Evolutionary conservation across 495 filamentous ascomycete species (phyloP).

Genomic region (Neurospora sp.): DNA sequence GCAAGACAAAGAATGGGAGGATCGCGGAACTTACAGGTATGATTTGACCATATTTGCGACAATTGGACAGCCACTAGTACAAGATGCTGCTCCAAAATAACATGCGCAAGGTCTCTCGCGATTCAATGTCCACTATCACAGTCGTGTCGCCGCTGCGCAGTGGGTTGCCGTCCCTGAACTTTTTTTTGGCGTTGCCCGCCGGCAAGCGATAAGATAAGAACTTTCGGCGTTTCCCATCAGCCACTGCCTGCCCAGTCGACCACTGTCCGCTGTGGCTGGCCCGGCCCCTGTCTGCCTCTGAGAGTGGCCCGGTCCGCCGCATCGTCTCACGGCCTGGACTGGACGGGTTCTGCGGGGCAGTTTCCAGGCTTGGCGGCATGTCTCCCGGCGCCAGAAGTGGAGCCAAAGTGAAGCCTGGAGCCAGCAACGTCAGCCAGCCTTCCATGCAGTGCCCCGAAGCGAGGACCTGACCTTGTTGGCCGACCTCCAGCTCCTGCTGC

Average conservation of each 20-base stretch:
- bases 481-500: background rate
- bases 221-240: background rate
- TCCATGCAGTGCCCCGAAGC: background rate
- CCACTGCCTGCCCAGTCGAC: conserved; percentile 5
- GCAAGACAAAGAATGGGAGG: background rate
- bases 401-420: background rate
- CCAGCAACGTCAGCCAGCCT: conserved; percentile 2
- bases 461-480: background rate
- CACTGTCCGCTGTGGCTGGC: conserved; percentile 7
- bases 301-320: conserved; percentile 36
- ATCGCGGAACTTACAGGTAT: conserved; percentile 60
- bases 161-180: conserved; percentile 16
- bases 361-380: background rate
- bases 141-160: conserved; percentile 1
- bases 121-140: background rate
- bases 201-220: conserved; percentile 24
- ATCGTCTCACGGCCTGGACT: conserved; percentile 4
- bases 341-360: background rate
- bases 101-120: background rate
- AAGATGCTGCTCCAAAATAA: background rate
- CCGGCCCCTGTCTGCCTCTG: conserved; percentile 34
- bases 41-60: conserved; percentile 79
- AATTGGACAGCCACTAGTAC: background rate
- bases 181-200: conserved; percentile 17
- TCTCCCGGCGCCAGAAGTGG: background rate